Base-by-base conservation (phyloP, 768 basidiomycete genomes). In the Butyriboletus loyo region DNA sequence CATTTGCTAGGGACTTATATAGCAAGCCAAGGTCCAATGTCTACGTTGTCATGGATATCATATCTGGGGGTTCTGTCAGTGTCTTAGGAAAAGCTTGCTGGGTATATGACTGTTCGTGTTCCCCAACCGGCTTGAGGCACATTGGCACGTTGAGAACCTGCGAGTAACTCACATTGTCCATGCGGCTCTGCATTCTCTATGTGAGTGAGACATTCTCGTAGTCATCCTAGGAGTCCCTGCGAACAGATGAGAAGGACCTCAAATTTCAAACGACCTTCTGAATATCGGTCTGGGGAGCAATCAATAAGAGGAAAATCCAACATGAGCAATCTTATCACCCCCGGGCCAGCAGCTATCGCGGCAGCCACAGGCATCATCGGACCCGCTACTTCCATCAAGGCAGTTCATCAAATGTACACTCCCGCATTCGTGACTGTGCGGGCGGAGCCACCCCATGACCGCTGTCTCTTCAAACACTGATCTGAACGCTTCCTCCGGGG, bases 1-100 rank as follows among this genome's bases (percentile, higher is more conserved):
- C 11, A n/a, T 40, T 31, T n/a, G 10, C 22, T n/a, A 35, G 22
- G 11, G 17, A 25, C 17, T 46, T 35, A 35, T 11, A 14, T 21
- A 21, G 25, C 4, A 42, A 35, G 37, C 14, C 7, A n/a, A 22
- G 7, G 19, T 22, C 14, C 7, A n/a, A 22, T 9, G 19, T 22
- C 15, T 11, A n/a, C 25, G 54, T 52, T 57, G 44, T 32, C 40
- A 57, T 52, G 56, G 54, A 56, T 22, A 49, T 41, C 32, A 27
- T 10, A 17, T 38, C 21, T 25, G 0, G 15, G 24, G 22, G 35
- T 38, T 35, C 46, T 22, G 10, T 40, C 42, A 40, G 43, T n/a
- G 2, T 28, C 34, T 27, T 27, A 36, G 34, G 38, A 48, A 27
- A 31, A 10, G 31, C 7, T 22, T 43, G 30, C 31, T 22, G 5